A percentile compares a stretch with the other conserved stretches of the same genome.
Evolutionary conservation across 192 early-diverging fungal species (phyloP).

Genomic region (Mycoemilia scoparia): DNA sequence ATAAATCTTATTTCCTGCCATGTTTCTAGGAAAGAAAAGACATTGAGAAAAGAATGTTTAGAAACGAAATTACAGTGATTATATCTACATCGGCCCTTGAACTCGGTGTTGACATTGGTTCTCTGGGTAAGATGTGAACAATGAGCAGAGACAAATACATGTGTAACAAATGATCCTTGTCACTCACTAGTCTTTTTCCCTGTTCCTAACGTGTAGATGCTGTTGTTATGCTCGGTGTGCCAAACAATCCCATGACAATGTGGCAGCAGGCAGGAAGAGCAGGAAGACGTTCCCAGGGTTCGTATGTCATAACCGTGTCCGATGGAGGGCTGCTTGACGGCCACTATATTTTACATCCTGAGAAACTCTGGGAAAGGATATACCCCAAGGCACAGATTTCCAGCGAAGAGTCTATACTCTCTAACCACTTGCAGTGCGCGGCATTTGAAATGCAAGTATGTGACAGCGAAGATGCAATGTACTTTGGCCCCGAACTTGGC

Average conservation of each 20-base stretch:
- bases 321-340: constrained; percentile 39
- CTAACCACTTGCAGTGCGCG: constrained; percentile 53
- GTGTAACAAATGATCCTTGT: too few relatives aligned
- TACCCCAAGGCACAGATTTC: constrained; percentile 19
- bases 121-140: too few relatives aligned
- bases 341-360: constrained; percentile 13
- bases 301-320: constrained; percentile 41
- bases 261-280: constrained; percentile 64
- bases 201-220: too few relatives aligned
- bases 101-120: constrained; percentile 65
- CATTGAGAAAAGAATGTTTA: constrained; percentile 52
- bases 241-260: constrained; percentile 12
- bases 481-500: background rate
- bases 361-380: constrained; percentile 29
- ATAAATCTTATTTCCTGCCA: too few relatives aligned
- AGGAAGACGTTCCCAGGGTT: constrained; percentile 38
- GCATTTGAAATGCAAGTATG: constrained; percentile 46
- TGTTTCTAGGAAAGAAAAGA: constrained; percentile 44
- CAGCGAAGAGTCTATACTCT: constrained; percentile 10
- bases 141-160: too few relatives aligned
- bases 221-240: constrained; percentile 58
- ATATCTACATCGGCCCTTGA: constrained; percentile 68
- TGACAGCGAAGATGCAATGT: constrained; percentile 4
- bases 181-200: too few relatives aligned
- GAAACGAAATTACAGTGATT: constrained; percentile 38